These are phyloP conservation scores for Rhynchosporium graminicola DNA, from an alignment of 2,329 filamentous ascomycete genomes.

Conservation along the genomic window DNA sequence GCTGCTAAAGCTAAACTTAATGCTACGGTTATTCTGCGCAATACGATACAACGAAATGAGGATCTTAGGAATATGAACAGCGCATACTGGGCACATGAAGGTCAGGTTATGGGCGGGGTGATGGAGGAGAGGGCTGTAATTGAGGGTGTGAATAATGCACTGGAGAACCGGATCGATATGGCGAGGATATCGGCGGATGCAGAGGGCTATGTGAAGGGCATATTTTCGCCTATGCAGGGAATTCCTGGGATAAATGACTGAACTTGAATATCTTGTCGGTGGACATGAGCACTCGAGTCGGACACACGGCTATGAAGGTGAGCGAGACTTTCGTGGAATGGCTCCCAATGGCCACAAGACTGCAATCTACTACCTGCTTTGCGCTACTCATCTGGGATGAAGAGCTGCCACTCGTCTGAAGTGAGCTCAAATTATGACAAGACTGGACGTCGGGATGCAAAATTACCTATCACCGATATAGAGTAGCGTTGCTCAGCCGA, in stretches of 20 bases:
- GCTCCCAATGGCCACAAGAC: too few relatives aligned
- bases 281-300: neutral
- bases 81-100: constrained; percentile 81
- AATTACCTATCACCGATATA: too few relatives aligned
- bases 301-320: neutral
- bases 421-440: too few relatives aligned
- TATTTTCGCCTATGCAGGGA: constrained; percentile 36
- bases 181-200: constrained; percentile 62
- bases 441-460: too few relatives aligned
- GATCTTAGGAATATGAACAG: constrained; percentile 65
- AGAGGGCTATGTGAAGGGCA: constrained; percentile 57
- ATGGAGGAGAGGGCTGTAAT: constrained; percentile 79
- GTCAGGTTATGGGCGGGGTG: constrained; percentile 67
- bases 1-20: constrained; percentile 65
- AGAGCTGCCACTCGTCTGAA: too few relatives aligned
- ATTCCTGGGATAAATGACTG: constrained; percentile 6
- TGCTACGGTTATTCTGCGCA: constrained; percentile 74
- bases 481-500: too few relatives aligned
- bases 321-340: too few relatives aligned
- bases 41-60: constrained; percentile 75
- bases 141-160: constrained; percentile 67
- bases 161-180: constrained; percentile 66
- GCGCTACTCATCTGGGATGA: too few relatives aligned
- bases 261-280: neutral
- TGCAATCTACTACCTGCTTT: too few relatives aligned